Conservation (phyloP, 2,329 filamentous ascomycete species). For the Fusarium anguioides region DNA sequence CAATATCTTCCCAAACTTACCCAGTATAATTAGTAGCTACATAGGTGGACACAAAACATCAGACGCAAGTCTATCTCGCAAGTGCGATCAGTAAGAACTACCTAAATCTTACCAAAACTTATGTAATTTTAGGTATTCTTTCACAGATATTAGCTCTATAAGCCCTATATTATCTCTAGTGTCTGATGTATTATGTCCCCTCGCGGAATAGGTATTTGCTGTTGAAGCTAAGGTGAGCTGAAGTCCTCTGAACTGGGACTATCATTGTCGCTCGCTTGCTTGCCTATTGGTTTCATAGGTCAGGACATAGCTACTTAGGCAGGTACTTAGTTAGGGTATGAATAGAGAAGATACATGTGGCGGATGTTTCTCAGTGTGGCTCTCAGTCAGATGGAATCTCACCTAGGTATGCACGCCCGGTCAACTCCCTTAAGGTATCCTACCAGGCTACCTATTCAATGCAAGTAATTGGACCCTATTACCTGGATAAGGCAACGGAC, state of each 20-base stretch:
- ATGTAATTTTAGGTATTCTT: too few species aligned
- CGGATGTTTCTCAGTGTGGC: background rate
- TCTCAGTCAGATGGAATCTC: background rate
- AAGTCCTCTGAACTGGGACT: background rate
- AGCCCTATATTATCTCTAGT: too few species aligned
- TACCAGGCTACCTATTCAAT: too few species aligned
- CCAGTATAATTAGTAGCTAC: too few species aligned
- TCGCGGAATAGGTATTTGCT: too few species aligned
- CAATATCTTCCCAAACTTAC: background rate
- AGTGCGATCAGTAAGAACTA: too few species aligned
- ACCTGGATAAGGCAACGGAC: background rate
- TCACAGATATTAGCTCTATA: conserved; percentile 3
- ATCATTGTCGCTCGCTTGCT: background rate
- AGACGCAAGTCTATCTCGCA: too few species aligned
- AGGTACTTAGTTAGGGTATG: too few species aligned
- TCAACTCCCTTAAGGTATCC: background rate
- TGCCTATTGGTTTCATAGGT: background rate
- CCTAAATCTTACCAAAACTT: too few species aligned
- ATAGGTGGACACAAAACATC: too few species aligned
- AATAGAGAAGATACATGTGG: background rate
- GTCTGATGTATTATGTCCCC: too few species aligned
- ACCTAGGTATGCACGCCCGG: background rate
- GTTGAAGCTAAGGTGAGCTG: conserved; percentile 2
- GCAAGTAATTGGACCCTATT: conserved; percentile 23
- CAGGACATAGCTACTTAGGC: too few species aligned